Conservation (phyloP, 306 rosid genomes). For the Dalbergia cochinchinensis region DNA sequence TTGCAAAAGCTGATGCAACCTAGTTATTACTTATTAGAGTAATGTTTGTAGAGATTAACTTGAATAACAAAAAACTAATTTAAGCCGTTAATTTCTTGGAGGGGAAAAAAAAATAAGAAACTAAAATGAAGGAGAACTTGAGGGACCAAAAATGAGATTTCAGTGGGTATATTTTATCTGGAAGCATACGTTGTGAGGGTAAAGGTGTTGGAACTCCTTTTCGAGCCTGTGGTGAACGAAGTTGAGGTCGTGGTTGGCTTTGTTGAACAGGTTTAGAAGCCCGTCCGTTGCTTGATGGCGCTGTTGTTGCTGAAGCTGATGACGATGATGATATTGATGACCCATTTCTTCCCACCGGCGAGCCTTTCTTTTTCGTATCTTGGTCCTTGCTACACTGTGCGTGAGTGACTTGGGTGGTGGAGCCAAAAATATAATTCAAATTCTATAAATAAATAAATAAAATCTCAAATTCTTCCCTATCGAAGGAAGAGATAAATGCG, state of each 20-base stretch:
- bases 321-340: constrained; percentile 6
- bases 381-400: background rate
- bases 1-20: too few relatives aligned
- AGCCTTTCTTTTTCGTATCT: background rate
- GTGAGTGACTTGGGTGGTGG: too few relatives aligned
- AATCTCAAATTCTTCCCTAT: too few relatives aligned
- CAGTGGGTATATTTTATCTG: background rate
- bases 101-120: background rate
- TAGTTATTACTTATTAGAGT: too few relatives aligned
- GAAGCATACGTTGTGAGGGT: constrained; percentile 73
- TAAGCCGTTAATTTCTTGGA: too few relatives aligned
- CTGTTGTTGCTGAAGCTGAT: constrained; percentile 31
- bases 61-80: background rate
- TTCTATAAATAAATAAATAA: background rate
- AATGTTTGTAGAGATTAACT: too few relatives aligned
- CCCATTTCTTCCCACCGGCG: constrained; percentile 53
- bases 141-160: background rate
- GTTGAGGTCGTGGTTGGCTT: constrained; percentile 83
- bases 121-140: background rate
- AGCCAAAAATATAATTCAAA: constrained; percentile 40
- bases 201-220: constrained; percentile 77
- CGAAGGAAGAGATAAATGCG: too few relatives aligned
- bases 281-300: constrained; percentile 81
- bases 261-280: constrained; percentile 69
- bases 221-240: constrained; percentile 67